These are phyloP conservation scores for Fusarium sp. DNA, from an alignment of 2,329 filamentous ascomycete genomes.

Conservation along the genomic window DNA sequence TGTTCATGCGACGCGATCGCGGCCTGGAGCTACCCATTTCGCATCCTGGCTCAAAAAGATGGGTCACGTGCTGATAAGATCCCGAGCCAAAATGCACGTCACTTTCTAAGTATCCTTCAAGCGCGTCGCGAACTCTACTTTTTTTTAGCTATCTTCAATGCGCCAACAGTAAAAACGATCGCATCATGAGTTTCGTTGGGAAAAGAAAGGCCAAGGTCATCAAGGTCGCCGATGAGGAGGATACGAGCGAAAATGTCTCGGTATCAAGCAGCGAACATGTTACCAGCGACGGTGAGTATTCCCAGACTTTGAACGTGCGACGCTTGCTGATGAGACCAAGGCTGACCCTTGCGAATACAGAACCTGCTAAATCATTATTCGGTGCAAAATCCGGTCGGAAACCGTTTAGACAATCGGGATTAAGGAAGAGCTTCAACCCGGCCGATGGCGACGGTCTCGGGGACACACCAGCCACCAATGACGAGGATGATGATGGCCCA, in stretches of 20 bases:
- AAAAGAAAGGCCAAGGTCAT: conserved; percentile 85
- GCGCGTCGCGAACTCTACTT: conserved; percentile 34
- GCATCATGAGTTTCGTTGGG: conserved; percentile 68
- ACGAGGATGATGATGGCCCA: conserved; percentile 63
- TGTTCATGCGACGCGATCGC: conserved; percentile 51
- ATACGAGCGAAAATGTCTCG: conserved; percentile 50
- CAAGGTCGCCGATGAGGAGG: conserved; percentile 77
- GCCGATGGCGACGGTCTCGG: conserved; percentile 55
- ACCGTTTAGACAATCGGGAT: conserved; percentile 70
- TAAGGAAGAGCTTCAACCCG: conserved; percentile 70
- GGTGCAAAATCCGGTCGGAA: conserved; percentile 64
- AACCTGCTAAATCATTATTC: conserved; percentile 58
- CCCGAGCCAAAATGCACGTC: conserved; percentile 45
- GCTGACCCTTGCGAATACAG: conserved; percentile 53
- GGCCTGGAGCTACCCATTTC: conserved; percentile 47
- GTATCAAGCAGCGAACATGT: conserved; percentile 45
- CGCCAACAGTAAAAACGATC: conserved; percentile 25
- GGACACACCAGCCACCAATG: conserved; percentile 52
- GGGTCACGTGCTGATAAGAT: conserved; percentile 68
- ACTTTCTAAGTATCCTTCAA: conserved; percentile 24
- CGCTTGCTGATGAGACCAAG: conserved; percentile 55
- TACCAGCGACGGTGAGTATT: conserved; percentile 58
- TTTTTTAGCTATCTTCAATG: conserved; percentile 2
- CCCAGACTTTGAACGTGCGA: conserved; percentile 38
- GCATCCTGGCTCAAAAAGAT: conserved; percentile 46